A percentile compares a stretch with the other conserved stretches of the same genome.
Conservation (phyloP, 2,329 filamentous ascomycete species). For the Penicillium sp. region DNA sequence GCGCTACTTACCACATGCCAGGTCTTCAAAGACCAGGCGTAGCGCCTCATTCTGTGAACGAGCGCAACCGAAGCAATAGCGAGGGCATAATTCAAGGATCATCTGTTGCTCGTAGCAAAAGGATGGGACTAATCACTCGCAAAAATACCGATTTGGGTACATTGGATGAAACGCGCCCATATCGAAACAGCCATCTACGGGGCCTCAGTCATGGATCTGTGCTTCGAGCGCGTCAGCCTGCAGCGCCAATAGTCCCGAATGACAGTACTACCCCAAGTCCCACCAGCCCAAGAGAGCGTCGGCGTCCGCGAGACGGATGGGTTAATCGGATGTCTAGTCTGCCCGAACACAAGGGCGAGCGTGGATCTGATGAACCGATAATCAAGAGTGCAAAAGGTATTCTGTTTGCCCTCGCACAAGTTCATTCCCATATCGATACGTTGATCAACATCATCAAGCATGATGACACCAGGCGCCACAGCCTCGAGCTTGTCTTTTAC, state of each 20-base stretch:
- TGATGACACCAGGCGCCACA: conserved; percentile 47
- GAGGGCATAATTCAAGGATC: conserved; percentile 56
- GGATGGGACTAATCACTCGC: conserved; percentile 60
- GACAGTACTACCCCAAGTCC: conserved; percentile 45
- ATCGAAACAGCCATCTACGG: conserved; percentile 54
- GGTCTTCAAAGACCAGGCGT: conserved; percentile 66
- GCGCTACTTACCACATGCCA: conserved; percentile 33
- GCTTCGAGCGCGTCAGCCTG: conserved; percentile 37
- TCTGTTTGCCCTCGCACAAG: conserved; percentile 54
- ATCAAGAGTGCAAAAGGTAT: conserved; percentile 57
- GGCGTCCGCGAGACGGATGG: conserved; percentile 42
- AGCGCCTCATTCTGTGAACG: conserved; percentile 65
- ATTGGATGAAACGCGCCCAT: conserved; percentile 51
- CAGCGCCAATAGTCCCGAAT: conserved; percentile 25
- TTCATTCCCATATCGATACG: conserved; percentile 47
- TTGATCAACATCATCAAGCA: conserved; percentile 49
- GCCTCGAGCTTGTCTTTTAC: conserved; percentile 56
- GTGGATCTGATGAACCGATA: conserved; percentile 47
- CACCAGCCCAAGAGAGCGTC: conserved; percentile 43
- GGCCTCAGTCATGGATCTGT: conserved; percentile 58
- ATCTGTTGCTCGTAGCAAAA: conserved; percentile 50
- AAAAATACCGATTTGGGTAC: conserved; percentile 55
- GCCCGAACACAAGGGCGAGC: conserved; percentile 54
- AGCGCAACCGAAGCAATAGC: conserved; percentile 59
- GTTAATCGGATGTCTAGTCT: conserved; percentile 56